Conservation (phyloP, 306 rosid genomes). For the Cicer judaicum region DNA sequence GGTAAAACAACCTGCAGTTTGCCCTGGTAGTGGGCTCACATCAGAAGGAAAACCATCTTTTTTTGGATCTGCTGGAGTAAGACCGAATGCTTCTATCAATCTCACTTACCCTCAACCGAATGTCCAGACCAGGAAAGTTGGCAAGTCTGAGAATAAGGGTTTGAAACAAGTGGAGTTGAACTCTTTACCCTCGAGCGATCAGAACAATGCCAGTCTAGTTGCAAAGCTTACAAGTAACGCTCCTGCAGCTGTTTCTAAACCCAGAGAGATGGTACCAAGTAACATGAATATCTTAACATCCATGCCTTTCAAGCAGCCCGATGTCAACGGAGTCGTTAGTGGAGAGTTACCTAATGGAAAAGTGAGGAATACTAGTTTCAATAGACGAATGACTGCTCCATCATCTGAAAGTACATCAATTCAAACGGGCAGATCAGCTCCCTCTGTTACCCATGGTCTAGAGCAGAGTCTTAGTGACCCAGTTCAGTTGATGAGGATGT, state of each 20-base stretch:
- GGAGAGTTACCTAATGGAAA: constrained; percentile 79
- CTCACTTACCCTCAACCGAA: constrained; percentile 55
- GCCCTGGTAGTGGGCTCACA: constrained; percentile 54
- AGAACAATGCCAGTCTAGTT: constrained; percentile 57
- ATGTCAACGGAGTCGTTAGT: constrained; percentile 59
- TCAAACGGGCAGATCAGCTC: constrained; percentile 60
- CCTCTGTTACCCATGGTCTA: constrained; percentile 63
- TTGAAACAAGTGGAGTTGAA: constrained; percentile 78
- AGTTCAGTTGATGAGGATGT: constrained; percentile 76
- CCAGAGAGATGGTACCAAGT: constrained; percentile 63
- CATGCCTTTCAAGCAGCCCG: constrained; percentile 65
- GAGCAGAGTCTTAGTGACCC: constrained; percentile 80
- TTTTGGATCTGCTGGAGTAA: constrained; percentile 59
- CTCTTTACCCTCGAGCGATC: constrained; percentile 63
- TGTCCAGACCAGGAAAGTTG: constrained; percentile 53
- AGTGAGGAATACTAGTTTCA: constrained; percentile 46
- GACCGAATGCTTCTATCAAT: constrained; percentile 51
- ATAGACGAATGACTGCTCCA: constrained; percentile 55
- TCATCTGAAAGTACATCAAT: constrained; percentile 65
- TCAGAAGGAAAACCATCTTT: constrained; percentile 62
- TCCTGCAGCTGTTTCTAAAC: constrained; percentile 58
- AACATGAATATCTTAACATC: constrained; percentile 58
- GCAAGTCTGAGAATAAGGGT: constrained; percentile 63
- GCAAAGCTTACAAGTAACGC: constrained; percentile 63
- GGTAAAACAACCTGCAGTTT: constrained; percentile 52